phyloP scores from a whole-genome alignment of 768 basidiomycete genomes.

The Termitomyces sp. region DNA sequence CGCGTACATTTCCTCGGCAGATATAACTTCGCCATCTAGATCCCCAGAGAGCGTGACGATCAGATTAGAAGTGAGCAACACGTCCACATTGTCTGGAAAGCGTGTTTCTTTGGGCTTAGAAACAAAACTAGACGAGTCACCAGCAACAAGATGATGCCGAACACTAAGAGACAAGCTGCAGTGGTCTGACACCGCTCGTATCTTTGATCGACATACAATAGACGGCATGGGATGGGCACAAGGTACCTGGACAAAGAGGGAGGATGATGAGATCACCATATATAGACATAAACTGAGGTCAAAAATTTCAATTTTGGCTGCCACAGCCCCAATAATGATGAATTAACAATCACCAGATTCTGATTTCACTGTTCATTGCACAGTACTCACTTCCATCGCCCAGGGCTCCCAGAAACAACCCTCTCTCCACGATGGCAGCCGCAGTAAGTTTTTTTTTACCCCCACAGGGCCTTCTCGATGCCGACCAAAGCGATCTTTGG shows the following conservation, averaged over 20 bases:
- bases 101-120: conserved; percentile 28
- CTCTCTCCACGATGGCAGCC: conserved; percentile 16
- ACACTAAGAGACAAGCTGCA: conserved; percentile 40
- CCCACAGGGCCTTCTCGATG: conserved; percentile 18
- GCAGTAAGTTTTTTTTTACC: conserved; percentile 4
- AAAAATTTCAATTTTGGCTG: conserved; percentile 11
- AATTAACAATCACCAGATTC: conserved; percentile 18
- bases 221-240: conserved; percentile 21
- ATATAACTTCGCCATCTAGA: conserved; percentile 36
- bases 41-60: conserved; percentile 49
- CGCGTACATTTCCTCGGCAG: conserved; percentile 30
- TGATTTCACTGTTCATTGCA: conserved; percentile 14
- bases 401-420: conserved; percentile 10
- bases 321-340: conserved; percentile 19
- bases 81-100: conserved; percentile 37
- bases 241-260: background rate
- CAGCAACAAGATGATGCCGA: conserved; percentile 33
- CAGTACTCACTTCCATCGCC: conserved; percentile 12
- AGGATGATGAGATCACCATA: conserved; percentile 3
- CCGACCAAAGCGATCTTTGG: background rate
- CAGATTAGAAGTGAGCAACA: conserved; percentile 44
- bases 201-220: conserved; percentile 24
- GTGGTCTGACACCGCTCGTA: conserved; percentile 38
- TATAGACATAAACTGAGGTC: conserved; percentile 11
- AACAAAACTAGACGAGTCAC: conserved; percentile 22